These are phyloP conservation scores for Chalciporus sp. DNA, from an alignment of 1,284 basidiomycete genomes.

Conservation along the genomic window DNA sequence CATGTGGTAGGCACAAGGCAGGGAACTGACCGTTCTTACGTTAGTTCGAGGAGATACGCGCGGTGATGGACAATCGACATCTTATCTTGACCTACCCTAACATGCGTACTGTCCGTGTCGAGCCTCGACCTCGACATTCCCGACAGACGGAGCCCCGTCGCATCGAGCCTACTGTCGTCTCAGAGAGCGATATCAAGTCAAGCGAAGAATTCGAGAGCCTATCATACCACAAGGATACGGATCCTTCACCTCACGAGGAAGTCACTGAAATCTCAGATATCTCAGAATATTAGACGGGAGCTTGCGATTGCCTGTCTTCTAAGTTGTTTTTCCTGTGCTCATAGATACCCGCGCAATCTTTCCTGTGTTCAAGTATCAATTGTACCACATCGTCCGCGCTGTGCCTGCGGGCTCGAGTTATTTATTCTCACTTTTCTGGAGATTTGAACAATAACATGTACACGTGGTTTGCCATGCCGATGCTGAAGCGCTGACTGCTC, in stretches of 20 bases:
- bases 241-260: slow-evolving; percentile 31
- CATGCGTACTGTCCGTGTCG: slow-evolving; percentile 55
- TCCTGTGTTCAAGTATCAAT: slow-evolving; percentile 6
- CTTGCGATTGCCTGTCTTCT: not conserved
- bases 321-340: slow-evolving; percentile 3
- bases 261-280: slow-evolving; percentile 31
- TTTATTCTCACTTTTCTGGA: slow-evolving; percentile 21
- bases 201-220: slow-evolving; percentile 32
- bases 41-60: slow-evolving; percentile 69
- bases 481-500: not conserved
- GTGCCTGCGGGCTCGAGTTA: slow-evolving; percentile 19
- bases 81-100: slow-evolving; percentile 69
- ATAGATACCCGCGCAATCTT: slow-evolving; percentile 5
- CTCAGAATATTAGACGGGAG: slow-evolving; percentile 33
- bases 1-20: not conserved
- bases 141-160: slow-evolving; percentile 33
- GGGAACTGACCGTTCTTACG: slow-evolving; percentile 6
- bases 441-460: slow-evolving; percentile 10
- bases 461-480: not conserved
- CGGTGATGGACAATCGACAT: slow-evolving; percentile 58
- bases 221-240: slow-evolving; percentile 29
- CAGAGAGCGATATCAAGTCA: slow-evolving; percentile 32
- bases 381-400: slow-evolving; percentile 14
- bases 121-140: slow-evolving; percentile 32
- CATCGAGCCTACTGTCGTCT: slow-evolving; percentile 36